Base-by-base conservation (phyloP, 108 stramenopile genomes). In the Fragilaria crotonensis region DNA sequence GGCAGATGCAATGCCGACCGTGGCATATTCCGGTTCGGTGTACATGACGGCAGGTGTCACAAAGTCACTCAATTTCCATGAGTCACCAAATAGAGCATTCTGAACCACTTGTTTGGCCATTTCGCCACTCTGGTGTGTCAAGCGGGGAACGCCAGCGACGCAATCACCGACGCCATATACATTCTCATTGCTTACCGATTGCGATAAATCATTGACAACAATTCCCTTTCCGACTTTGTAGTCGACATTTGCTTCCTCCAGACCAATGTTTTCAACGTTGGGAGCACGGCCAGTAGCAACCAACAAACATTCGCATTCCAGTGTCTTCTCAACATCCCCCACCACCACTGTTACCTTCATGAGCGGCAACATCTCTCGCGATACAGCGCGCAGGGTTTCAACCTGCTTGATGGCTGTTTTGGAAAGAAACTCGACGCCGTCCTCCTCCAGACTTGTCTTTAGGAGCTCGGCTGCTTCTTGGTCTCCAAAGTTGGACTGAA, bases 101-200 rank as follows among this genome's bases (percentile, higher is more conserved):
- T 95, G 85, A 25, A 95, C 92, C 22, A 89, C 97, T 26, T 94
- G 64, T 54, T 94, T 90, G 22, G 95, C 97, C 90, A 91, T 93
- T 75, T 93, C 92, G 53, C 93, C 97, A 30, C 74, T 74, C 75
- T 86, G 64, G 83, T 98, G 91, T 60, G 95, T 93, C 58, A 94
- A 57, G 54, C 87, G 70, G 9, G 85, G 85, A 5, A 92, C 90
- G 26, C 78, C 75, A 1, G 87, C 84, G 22, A 87, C 88, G 59
- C 92, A 93, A 76, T 98, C 97, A 30, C 95, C 97, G 18, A 93
- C 94, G 0, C 93, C 90, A 61, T 89, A 98, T 11, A 97, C 68
- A 54, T 72, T 64, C n/a, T 90, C 86, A 58, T 90, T 88, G 51
- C 82, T 77, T 9, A 84, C 85, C 32, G 88, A 84, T 46, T 82